These are phyloP conservation scores for Rhamnella rubrinervis DNA, from an alignment of 331 rosid species.

Conservation along the genomic window DNA sequence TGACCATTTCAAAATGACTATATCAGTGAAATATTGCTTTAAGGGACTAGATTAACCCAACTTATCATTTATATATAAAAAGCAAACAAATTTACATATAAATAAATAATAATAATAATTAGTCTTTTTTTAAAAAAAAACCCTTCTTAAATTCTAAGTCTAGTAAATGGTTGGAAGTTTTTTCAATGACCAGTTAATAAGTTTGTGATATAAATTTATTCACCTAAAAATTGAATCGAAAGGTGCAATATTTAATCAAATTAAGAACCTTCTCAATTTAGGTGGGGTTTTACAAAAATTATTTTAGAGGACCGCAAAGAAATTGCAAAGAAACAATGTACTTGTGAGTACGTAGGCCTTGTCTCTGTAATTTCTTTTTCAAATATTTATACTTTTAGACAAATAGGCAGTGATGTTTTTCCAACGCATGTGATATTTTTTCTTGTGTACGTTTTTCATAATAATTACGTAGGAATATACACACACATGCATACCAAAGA, in stretches of 20 bases:
- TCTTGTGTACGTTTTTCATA: not conserved
- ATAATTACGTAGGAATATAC: too few species aligned
- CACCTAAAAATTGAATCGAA: not conserved
- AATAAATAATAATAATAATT: not conserved
- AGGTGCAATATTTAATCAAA: too few species aligned
- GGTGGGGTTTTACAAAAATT: too few species aligned
- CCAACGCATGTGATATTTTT: not conserved
- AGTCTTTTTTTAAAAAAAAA: not conserved
- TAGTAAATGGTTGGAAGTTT: conserved; percentile 15
- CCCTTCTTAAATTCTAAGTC: not conserved
- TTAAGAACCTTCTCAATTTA: too few species aligned
- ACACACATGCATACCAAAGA: not conserved
- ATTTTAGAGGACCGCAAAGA: not conserved
- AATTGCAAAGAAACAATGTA: not conserved
- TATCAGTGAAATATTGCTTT: conserved; percentile 5
- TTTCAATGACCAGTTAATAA: conserved; percentile 1
- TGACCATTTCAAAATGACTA: conserved; percentile 40
- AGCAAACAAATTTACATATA: not conserved
- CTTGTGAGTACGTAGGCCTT: not conserved
- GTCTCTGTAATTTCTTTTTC: not conserved
- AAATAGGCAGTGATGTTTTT: not conserved
- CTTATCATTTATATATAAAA: conserved; percentile 1
- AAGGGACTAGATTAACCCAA: conserved; percentile 23
- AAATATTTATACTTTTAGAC: not conserved
- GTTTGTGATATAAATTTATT: conserved; percentile 3